These are phyloP conservation scores for Cyclocybe aegerita DNA, from an alignment of 768 basidiomycete genomes.

Conservation along the genomic window DNA sequence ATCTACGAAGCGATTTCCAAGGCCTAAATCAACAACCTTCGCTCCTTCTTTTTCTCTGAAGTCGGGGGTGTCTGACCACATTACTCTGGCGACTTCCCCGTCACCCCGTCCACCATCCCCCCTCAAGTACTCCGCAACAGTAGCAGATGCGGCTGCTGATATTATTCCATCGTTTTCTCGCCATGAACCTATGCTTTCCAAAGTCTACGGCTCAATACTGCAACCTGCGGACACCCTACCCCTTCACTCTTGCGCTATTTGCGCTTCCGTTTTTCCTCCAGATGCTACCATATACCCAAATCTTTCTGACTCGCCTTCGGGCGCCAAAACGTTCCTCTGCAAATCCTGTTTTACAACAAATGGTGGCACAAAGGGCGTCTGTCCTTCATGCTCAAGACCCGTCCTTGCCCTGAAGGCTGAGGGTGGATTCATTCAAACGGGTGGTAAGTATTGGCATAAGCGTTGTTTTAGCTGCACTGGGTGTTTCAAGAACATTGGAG, in stretches of 20 bases:
- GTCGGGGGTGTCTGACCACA: slow-evolving; percentile 56
- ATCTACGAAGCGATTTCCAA: slow-evolving; percentile 49
- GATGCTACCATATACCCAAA: slow-evolving; percentile 88
- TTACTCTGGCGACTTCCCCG: slow-evolving; percentile 47
- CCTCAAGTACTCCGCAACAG: slow-evolving; percentile 50
- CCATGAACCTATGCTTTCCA: slow-evolving; percentile 62
- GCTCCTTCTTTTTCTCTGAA: slow-evolving; percentile 34
- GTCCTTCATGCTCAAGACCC: slow-evolving; percentile 63
- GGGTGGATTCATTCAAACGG: slow-evolving; percentile 74
- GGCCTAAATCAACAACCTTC: slow-evolving; percentile 36
- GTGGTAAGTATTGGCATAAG: slow-evolving; percentile 77
- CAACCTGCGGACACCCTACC: slow-evolving; percentile 76
- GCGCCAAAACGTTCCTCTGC: slow-evolving; percentile 64
- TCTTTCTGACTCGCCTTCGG: slow-evolving; percentile 37
- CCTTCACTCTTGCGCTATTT: slow-evolving; percentile 67
- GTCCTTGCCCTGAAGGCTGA: slow-evolving; percentile 76
- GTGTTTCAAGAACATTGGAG: slow-evolving; percentile 72
- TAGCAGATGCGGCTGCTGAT: slow-evolving; percentile 54
- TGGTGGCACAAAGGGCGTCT: slow-evolving; percentile 78
- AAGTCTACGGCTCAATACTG: slow-evolving; percentile 82
- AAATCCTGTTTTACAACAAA: slow-evolving; percentile 67
- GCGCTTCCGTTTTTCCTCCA: slow-evolving; percentile 65
- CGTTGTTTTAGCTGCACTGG: slow-evolving; percentile 75
- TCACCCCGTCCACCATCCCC: slow-evolving; percentile 52
- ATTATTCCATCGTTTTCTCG: slow-evolving; percentile 58